Conservation (phyloP, 371 early-diverging fungal genomes). For the Agmasoma carcini region DNA sequence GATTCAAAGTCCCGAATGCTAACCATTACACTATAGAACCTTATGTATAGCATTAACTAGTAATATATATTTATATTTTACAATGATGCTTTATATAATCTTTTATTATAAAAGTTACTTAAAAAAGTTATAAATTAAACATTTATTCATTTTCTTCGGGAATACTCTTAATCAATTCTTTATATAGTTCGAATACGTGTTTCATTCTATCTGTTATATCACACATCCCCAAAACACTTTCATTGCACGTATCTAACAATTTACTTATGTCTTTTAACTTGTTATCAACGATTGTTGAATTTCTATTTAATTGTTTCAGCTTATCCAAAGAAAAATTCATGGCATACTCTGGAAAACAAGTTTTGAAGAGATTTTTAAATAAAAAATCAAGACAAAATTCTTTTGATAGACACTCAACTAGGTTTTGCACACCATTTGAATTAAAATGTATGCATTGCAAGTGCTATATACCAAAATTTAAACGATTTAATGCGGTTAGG, state of each 20-base stretch:
- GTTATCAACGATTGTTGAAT: not conserved
- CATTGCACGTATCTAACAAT: not conserved
- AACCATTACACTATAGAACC: conserved; percentile 58
- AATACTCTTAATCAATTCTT: not conserved
- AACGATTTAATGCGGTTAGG: conserved; percentile 76
- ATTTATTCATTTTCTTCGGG: not conserved
- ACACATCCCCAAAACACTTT: not conserved
- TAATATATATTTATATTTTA: too few relatives aligned
- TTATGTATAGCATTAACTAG: not conserved
- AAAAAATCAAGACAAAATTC: too few relatives aligned
- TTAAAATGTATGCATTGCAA: conserved; percentile 79
- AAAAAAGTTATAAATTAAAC: too few relatives aligned
- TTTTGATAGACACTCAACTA: not conserved
- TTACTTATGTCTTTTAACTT: not conserved
- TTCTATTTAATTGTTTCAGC: not conserved
- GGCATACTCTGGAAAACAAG: too few relatives aligned
- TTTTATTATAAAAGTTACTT: too few relatives aligned
- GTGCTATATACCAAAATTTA: conserved; percentile 80
- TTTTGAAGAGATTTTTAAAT: too few relatives aligned
- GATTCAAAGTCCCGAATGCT: conserved; percentile 60
- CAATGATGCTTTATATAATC: too few relatives aligned
- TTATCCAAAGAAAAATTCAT: not conserved
- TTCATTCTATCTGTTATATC: not conserved
- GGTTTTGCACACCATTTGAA: conserved; percentile 79
- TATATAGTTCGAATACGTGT: not conserved